These are phyloP conservation scores for Naganishia sp. DNA, from an alignment of 1,284 basidiomycete species.

Conservation along the genomic window DNA sequence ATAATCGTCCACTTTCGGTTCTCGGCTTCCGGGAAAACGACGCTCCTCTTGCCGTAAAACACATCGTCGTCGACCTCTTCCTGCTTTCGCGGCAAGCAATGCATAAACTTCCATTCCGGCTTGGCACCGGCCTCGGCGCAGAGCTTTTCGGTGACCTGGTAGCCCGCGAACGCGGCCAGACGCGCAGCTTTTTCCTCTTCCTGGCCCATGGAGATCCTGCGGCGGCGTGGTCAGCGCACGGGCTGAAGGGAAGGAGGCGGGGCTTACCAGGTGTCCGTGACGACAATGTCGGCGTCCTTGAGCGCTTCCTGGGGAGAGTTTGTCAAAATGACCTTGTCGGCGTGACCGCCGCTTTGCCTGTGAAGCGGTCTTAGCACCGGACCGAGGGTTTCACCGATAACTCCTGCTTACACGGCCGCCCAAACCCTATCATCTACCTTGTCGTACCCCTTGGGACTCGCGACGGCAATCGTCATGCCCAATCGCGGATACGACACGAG, in stretches of 20 bases:
- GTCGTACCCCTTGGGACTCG: slow-evolving; percentile 67
- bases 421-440: slow-evolving; percentile 75
- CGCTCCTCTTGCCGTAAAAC: slow-evolving; percentile 56
- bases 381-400: neutral
- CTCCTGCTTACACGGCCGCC: slow-evolving; percentile 62
- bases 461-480: slow-evolving; percentile 83
- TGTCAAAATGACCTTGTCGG: slow-evolving; percentile 47
- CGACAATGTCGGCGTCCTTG: slow-evolving; percentile 83
- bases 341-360: slow-evolving; percentile 49
- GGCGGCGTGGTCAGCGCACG: neutral
- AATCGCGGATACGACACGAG: slow-evolving; percentile 89
- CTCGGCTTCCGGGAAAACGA: slow-evolving; percentile 62
- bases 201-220: slow-evolving; percentile 97
- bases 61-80: slow-evolving; percentile 95
- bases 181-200: slow-evolving; percentile 91
- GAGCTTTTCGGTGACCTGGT: slow-evolving; percentile 87
- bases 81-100: slow-evolving; percentile 89
- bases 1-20: slow-evolving; percentile 94
- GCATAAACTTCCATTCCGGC: slow-evolving; percentile 90
- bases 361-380: slow-evolving; percentile 1
- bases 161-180: slow-evolving; percentile 82
- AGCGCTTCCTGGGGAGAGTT: slow-evolving; percentile 77
- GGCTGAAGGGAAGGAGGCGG: neutral
- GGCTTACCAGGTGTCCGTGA: slow-evolving; percentile 89
- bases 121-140: slow-evolving; percentile 79